Evolutionary conservation across 1,284 basidiomycete species (phyloP).

Genomic region (Mycosarcoma mackinlayi): DNA sequence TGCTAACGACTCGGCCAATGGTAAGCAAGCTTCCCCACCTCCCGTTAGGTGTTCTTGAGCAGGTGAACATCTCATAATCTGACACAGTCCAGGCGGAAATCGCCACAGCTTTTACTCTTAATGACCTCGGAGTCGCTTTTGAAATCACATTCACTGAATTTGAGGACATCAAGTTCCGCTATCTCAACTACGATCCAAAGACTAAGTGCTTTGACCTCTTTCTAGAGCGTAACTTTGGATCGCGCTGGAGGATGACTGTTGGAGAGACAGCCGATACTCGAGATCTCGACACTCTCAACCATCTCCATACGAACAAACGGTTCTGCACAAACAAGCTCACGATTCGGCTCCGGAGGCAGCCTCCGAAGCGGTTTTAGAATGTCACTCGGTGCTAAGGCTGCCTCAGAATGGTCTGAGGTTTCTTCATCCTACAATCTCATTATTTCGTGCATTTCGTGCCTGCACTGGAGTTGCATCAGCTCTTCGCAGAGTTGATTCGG

Average conservation of each 20-base stretch:
- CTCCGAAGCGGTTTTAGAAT: neutral
- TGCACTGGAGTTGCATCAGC: too few relatives aligned
- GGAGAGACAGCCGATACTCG: neutral
- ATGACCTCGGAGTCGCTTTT: constrained; percentile 3
- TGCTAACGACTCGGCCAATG: neutral
- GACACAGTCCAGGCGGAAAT: too few relatives aligned
- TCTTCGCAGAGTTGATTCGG: too few relatives aligned
- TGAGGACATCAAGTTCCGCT: constrained; percentile 1
- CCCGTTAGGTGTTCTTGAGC: too few relatives aligned
- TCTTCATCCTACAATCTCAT: too few relatives aligned
- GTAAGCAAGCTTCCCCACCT: too few relatives aligned
- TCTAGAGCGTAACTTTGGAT: neutral
- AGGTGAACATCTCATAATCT: too few relatives aligned
- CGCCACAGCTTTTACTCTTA: constrained; percentile 6
- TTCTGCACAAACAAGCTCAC: constrained; percentile 7
- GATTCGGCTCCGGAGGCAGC: neutral
- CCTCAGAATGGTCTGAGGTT: too few relatives aligned
- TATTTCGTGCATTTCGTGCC: too few relatives aligned
- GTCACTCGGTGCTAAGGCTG: too few relatives aligned
- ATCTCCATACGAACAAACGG: neutral
- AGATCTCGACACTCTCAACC: constrained; percentile 5
- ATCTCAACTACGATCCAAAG: constrained; percentile 11
- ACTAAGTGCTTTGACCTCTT: constrained; percentile 6
- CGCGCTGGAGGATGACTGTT: neutral
- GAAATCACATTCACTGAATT: constrained; percentile 3